A percentile compares a stretch with the other conserved stretches of the same genome.
Evolutionary conservation across 768 basidiomycete genomes (phyloP).

Genomic region (Mycena capillaripes): DNA sequence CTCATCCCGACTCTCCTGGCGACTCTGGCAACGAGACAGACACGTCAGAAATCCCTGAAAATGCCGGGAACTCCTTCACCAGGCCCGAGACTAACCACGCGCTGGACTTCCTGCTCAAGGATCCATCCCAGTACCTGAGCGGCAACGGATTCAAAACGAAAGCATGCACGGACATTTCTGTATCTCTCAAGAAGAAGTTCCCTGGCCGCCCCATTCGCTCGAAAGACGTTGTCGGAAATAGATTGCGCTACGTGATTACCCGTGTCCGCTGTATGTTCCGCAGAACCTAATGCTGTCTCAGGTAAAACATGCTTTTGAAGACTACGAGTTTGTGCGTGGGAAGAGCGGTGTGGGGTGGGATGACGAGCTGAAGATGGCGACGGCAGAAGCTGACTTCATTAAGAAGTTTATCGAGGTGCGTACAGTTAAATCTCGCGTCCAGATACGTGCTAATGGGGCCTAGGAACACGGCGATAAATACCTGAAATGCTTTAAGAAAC

Average conservation of each 20-base stretch:
- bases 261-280: neutral
- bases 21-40: neutral
- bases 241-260: conserved; percentile 7
- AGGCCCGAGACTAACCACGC: conserved; percentile 2
- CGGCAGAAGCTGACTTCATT: neutral
- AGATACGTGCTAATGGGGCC: neutral
- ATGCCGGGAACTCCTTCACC: neutral
- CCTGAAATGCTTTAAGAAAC: conserved; percentile 5
- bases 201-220: neutral
- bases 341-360: conserved; percentile 26
- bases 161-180: neutral
- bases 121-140: neutral
- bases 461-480: conserved; percentile 16
- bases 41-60: neutral
- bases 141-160: conserved; percentile 14
- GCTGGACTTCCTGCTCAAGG: neutral
- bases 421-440: conserved; percentile 3
- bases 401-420: conserved; percentile 14
- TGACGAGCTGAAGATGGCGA: conserved; percentile 12
- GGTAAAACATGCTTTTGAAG: conserved; percentile 12
- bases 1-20: neutral
- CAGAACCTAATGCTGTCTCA: conserved; percentile 7
- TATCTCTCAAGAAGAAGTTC: neutral
- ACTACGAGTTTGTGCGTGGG: conserved; percentile 14
- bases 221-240: neutral